Conservation (phyloP, 2,329 filamentous ascomycete species). For the Aspergillus sp. region DNA sequence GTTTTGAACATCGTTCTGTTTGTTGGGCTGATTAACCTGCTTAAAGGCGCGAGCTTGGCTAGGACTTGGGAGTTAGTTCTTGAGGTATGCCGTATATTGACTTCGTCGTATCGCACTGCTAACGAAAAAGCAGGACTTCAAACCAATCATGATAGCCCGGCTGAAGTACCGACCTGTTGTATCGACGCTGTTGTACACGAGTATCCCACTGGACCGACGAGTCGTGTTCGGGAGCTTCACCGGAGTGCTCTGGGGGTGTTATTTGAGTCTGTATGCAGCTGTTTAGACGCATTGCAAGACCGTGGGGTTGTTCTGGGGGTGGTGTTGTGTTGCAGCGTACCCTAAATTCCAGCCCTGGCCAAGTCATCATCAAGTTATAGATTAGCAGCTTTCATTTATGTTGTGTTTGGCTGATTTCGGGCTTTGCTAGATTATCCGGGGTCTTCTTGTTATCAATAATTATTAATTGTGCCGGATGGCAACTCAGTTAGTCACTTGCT, state of each 20-base stretch:
- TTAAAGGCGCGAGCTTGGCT: conserved; percentile 32
- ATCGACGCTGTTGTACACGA: conserved; percentile 67
- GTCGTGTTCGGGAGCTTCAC: conserved; percentile 71
- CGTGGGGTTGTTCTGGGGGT: not conserved
- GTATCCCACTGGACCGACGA: conserved; percentile 69
- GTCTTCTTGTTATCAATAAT: too few relatives aligned
- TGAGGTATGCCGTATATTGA: conserved; percentile 25
- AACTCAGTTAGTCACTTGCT: too few relatives aligned
- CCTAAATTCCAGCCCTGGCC: too few relatives aligned
- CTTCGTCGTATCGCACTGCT: not conserved
- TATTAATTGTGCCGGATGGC: too few relatives aligned
- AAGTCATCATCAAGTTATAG: too few relatives aligned
- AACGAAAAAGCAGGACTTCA: conserved; percentile 55
- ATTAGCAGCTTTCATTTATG: too few relatives aligned
- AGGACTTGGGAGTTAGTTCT: conserved; percentile 30
- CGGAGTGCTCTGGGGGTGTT: conserved; percentile 73
- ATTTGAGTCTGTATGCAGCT: conserved; percentile 62
- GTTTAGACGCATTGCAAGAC: not conserved
- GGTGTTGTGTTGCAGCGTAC: too few relatives aligned
- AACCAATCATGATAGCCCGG: conserved; percentile 65
- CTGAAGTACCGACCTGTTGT: conserved; percentile 72
- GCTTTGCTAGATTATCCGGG: too few relatives aligned
- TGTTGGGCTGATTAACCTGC: conserved; percentile 53
- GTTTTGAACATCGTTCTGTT: conserved; percentile 59
- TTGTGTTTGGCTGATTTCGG: too few relatives aligned